A percentile compares a stretch with the other conserved stretches of the same genome.
phyloP scores from a whole-genome alignment of 768 basidiomycete species.

The Galerina sulciceps region DNA sequence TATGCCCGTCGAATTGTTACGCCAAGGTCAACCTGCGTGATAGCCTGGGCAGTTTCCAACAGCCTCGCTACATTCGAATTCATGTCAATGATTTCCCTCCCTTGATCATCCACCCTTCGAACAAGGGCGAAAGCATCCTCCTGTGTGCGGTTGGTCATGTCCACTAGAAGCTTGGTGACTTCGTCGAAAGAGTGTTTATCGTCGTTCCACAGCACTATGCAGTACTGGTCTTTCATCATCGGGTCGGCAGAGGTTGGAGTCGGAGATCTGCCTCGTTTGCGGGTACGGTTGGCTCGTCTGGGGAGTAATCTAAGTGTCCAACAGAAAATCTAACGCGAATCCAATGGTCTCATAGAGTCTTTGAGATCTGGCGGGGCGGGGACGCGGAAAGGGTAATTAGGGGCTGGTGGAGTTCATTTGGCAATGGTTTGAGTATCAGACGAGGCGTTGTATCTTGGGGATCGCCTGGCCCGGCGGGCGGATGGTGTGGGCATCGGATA shows the following conservation, averaged over 20 bases:
- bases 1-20: constrained; percentile 87
- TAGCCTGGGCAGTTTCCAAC: constrained; percentile 77
- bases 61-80: constrained; percentile 56
- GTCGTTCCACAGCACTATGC: constrained; percentile 92
- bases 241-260: constrained; percentile 76
- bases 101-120: constrained; percentile 72
- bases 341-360: constrained; percentile 79
- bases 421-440: constrained; percentile 39
- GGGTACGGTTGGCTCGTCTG: constrained; percentile 76
- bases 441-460: constrained; percentile 45
- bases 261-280: constrained; percentile 70
- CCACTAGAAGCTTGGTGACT: constrained; percentile 73
- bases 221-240: constrained; percentile 78
- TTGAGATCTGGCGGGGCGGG: constrained; percentile 66
- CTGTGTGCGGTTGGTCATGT: constrained; percentile 52
- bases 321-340: constrained; percentile 80
- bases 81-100: constrained; percentile 85
- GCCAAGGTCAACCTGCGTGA: constrained; percentile 88
- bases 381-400: constrained; percentile 60
- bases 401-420: constrained; percentile 61
- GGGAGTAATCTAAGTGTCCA: constrained; percentile 85
- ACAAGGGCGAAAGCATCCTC: constrained; percentile 64
- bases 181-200: constrained; percentile 96
- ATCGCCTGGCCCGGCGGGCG: constrained; percentile 42
- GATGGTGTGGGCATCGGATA: constrained; percentile 77